Evolutionary conservation across 495 filamentous ascomycete genomes (phyloP).

Genomic region (Hypoxylon rickii): DNA sequence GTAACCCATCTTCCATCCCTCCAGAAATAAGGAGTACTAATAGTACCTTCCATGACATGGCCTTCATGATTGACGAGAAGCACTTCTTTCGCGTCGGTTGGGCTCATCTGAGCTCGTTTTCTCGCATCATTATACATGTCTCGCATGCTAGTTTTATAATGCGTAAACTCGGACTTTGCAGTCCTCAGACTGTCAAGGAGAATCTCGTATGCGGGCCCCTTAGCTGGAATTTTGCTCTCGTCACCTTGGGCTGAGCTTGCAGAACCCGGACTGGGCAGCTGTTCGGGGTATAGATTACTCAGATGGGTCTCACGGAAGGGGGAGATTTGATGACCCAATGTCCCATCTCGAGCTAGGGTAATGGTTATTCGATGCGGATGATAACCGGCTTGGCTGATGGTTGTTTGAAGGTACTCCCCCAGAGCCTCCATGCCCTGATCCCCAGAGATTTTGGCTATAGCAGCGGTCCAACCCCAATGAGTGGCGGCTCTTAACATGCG

Average conservation of each 20-base stretch:
- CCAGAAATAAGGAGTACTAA: constrained; percentile 81
- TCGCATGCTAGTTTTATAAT: constrained; percentile 75
- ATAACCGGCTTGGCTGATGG: constrained; percentile 23
- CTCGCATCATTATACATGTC: constrained; percentile 69
- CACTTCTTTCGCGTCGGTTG: constrained; percentile 66
- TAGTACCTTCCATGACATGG: constrained; percentile 84
- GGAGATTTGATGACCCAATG: constrained; percentile 52
- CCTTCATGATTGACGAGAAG: constrained; percentile 68
- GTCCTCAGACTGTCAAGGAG: constrained; percentile 60
- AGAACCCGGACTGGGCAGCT: constrained; percentile 39
- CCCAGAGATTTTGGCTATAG: constrained; percentile 48
- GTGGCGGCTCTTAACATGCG: constrained; percentile 73
- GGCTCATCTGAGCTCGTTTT: constrained; percentile 58
- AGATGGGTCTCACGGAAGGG: constrained; percentile 55
- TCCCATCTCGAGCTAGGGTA: constrained; percentile 55
- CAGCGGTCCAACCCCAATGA: constrained; percentile 66
- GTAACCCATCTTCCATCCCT: constrained; percentile 70
- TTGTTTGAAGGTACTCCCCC: constrained; percentile 19
- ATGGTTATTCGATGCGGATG: constrained; percentile 56
- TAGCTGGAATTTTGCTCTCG: constrained; percentile 25
- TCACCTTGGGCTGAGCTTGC: neutral
- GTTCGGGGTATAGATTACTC: constrained; percentile 58
- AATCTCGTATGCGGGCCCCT: constrained; percentile 49
- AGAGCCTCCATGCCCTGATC: constrained; percentile 46
- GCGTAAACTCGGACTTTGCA: constrained; percentile 64